Evolutionary conservation across 179 eudicot species (phyloP).

Genomic region (Pouteria campechiana): DNA sequence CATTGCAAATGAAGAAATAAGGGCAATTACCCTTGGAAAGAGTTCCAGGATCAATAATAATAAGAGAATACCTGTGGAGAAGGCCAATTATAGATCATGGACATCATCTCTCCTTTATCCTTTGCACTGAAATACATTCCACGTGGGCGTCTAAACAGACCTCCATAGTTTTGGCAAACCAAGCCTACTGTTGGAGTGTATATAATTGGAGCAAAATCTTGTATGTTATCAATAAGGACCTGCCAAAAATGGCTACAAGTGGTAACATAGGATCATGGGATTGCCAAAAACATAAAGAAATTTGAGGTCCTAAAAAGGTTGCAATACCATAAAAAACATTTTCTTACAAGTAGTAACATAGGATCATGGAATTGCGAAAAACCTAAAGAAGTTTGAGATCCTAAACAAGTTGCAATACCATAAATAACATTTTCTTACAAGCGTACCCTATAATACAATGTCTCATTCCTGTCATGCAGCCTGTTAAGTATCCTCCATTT

Average conservation of each 20-base stretch:
- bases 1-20: too few relatives aligned
- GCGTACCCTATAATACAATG: conserved; percentile 88
- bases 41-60: too few relatives aligned
- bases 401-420: too few relatives aligned
- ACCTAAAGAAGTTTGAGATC: too few relatives aligned
- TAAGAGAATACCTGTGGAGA: conserved; percentile 52
- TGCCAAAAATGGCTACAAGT: too few relatives aligned
- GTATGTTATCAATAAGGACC: conserved; percentile 92
- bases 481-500: conserved; percentile 98
- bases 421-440: conserved; percentile 2
- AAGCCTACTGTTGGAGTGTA: conserved; percentile 99
- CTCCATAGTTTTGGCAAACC: conserved; percentile 98
- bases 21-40: too few relatives aligned
- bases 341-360: too few relatives aligned
- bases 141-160: conserved; percentile 98
- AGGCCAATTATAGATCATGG: conserved; percentile 99
- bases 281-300: too few relatives aligned
- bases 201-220: conserved; percentile 95
- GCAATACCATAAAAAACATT: too few relatives aligned
- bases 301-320: too few relatives aligned
- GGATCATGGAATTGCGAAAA: too few relatives aligned
- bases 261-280: too few relatives aligned
- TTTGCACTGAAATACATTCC: conserved; percentile 99
- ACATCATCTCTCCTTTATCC: conserved; percentile 99
- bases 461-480: conserved; percentile 97